Percentiles rank a stretch among this genome's conserved stretches.
These are phyloP conservation scores for Lactarius pseudohatsudake DNA, from an alignment of 768 basidiomycete species.

Conservation along the genomic window DNA sequence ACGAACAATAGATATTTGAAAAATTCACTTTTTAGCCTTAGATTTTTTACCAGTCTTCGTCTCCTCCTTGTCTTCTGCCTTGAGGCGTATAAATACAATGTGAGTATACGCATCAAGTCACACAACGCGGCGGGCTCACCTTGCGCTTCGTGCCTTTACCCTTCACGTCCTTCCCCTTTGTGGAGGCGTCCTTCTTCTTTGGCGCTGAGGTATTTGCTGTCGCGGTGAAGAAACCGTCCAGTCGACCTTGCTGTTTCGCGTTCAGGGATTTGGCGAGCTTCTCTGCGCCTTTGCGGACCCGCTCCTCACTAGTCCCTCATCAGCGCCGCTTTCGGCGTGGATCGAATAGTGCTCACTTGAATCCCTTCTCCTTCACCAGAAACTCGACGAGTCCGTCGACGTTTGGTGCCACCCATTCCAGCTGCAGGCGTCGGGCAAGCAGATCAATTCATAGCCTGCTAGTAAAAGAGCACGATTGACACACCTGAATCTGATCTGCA, in stretches of 20 bases:
- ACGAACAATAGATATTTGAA: neutral
- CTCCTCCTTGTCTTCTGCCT: constrained; percentile 40
- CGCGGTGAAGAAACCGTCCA: constrained; percentile 92
- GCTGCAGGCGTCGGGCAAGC: constrained; percentile 42
- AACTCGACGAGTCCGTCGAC: constrained; percentile 93
- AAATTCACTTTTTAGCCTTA: constrained; percentile 41
- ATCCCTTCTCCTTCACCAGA: constrained; percentile 92
- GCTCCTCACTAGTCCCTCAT: constrained; percentile 72
- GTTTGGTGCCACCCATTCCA: constrained; percentile 94
- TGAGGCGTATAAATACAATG: constrained; percentile 1
- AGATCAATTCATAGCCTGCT: neutral
- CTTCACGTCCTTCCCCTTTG: constrained; percentile 37
- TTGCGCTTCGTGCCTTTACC: constrained; percentile 51
- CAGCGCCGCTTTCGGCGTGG: neutral
- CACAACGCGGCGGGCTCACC: constrained; percentile 35
- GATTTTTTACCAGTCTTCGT: constrained; percentile 40
- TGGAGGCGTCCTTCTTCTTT: constrained; percentile 44
- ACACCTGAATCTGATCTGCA: constrained; percentile 81
- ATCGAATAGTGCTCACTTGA: constrained; percentile 61
- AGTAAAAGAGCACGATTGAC: constrained; percentile 20
- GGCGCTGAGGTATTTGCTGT: constrained; percentile 59
- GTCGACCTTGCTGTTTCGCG: constrained; percentile 92
- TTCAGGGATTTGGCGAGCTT: constrained; percentile 85
- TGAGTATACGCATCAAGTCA: neutral
- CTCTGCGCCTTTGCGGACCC: constrained; percentile 92